phyloP scores from a whole-genome alignment of 441 rosid genomes.

The Gossypium aridum region DNA sequence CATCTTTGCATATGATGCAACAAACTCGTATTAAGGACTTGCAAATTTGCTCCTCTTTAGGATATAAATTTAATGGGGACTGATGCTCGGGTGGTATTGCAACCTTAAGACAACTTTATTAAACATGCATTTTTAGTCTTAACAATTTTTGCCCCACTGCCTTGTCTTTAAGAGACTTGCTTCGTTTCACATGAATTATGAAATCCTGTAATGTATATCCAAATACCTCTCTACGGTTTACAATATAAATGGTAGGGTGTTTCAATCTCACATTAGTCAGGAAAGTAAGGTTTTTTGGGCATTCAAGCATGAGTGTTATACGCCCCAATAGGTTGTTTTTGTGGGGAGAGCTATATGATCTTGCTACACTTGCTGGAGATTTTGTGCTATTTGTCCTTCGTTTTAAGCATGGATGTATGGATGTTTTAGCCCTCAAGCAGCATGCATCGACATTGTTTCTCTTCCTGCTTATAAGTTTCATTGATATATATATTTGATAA shows the following conservation, averaged over 20 bases:
- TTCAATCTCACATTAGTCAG: neutral
- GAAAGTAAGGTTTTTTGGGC: neutral
- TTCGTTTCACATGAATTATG: neutral
- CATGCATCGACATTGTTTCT: neutral
- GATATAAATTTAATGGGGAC: neutral
- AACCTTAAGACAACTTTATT: neutral
- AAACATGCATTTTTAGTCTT: neutral
- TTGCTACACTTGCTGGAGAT: neutral
- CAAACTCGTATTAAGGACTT: neutral
- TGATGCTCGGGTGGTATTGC: neutral
- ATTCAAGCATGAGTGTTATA: neutral
- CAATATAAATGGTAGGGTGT: neutral
- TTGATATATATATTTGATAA: too few species aligned
- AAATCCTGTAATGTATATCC: neutral
- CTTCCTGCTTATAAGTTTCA: neutral
- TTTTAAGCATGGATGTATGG: neutral
- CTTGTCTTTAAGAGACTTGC: neutral
- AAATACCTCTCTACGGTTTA: neutral
- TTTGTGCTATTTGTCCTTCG: neutral
- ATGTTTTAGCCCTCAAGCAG: neutral
- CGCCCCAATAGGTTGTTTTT: neutral
- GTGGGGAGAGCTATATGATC: neutral
- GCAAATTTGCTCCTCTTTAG: neutral
- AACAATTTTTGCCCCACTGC: neutral
- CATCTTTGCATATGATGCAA: neutral